These are phyloP conservation scores for Cinnamomum chago DNA, from an alignment of 164 flowering plant species.

Conservation along the genomic window DNA sequence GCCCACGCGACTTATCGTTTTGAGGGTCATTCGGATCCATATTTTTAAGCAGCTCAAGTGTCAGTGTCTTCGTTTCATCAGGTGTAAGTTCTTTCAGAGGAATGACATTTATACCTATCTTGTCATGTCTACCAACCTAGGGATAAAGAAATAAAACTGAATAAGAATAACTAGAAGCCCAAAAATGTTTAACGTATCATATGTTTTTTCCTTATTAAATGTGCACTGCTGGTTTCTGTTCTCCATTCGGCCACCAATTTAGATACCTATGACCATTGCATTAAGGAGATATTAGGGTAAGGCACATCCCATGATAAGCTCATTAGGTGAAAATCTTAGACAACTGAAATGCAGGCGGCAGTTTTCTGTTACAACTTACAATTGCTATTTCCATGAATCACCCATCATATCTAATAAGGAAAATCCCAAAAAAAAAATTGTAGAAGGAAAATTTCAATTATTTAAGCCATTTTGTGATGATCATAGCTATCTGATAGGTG, in stretches of 20 bases:
- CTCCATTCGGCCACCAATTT: not conserved
- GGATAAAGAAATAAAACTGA: not conserved
- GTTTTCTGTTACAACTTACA: no score
- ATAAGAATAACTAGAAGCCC: not conserved
- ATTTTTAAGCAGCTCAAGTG: conserved; percentile 61
- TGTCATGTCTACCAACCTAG: conserved; percentile 80
- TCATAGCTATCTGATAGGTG: not conserved
- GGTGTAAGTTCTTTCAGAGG: conserved; percentile 67
- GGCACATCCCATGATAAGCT: not conserved
- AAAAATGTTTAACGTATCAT: not conserved
- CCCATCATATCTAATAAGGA: not conserved
- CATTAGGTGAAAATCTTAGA: not conserved
- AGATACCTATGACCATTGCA: not conserved
- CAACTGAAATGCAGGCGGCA: not conserved
- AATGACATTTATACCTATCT: conserved; percentile 77
- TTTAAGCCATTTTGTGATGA: not conserved
- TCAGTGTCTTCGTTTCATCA: conserved; percentile 52
- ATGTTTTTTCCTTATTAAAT: not conserved
- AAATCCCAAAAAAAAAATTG: not conserved
- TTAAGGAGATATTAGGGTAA: not conserved
- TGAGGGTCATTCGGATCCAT: conserved; percentile 67
- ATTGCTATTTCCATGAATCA: not conserved
- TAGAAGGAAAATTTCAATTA: not conserved
- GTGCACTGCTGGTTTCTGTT: not conserved
- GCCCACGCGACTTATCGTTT: conserved; percentile 79